A percentile compares a stretch with the other conserved stretches of the same genome.
Conservation (phyloP, 345 rosid genomes). For the Aegle marmelos region DNA sequence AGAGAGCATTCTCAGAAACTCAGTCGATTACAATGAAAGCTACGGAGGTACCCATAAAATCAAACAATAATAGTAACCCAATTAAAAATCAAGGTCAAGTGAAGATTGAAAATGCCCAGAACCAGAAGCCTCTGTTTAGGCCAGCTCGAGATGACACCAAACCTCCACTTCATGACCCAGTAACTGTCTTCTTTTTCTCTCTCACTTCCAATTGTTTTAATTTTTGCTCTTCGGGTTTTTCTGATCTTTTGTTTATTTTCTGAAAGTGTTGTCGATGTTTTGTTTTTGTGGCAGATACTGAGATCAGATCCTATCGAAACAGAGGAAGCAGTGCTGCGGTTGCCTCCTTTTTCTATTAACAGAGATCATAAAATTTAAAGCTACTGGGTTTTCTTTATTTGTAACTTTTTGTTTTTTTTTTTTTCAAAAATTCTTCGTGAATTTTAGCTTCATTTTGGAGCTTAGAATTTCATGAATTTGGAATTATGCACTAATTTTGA, state of each 20-base stretch:
- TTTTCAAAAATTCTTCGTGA: background rate
- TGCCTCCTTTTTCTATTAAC: conserved; percentile 46
- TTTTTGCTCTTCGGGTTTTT: background rate
- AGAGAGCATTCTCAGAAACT: background rate
- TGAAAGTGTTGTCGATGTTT: background rate
- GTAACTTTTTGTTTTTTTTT: background rate
- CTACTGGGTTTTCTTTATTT: background rate
- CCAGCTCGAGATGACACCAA: conserved; percentile 73
- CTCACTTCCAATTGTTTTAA: background rate
- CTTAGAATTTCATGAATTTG: background rate
- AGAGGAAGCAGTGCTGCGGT: conserved; percentile 66
- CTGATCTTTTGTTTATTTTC: background rate
- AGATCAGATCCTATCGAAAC: conserved; percentile 77
- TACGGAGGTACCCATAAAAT: conserved; percentile 21
- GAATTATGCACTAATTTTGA: background rate
- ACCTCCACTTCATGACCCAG: conserved; percentile 74
- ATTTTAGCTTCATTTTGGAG: background rate
- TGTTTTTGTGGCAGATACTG: conserved; percentile 38
- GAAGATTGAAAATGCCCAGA: conserved; percentile 20
- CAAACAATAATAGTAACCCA: background rate
- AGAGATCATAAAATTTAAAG: conserved; percentile 1
- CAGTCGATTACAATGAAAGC: conserved; percentile 14
- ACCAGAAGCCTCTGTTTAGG: conserved; percentile 49
- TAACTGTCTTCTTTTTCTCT: conserved; percentile 21
- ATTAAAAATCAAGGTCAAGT: background rate